phyloP scores from a whole-genome alignment of 306 rosid species.

The Vigna angularis region DNA sequence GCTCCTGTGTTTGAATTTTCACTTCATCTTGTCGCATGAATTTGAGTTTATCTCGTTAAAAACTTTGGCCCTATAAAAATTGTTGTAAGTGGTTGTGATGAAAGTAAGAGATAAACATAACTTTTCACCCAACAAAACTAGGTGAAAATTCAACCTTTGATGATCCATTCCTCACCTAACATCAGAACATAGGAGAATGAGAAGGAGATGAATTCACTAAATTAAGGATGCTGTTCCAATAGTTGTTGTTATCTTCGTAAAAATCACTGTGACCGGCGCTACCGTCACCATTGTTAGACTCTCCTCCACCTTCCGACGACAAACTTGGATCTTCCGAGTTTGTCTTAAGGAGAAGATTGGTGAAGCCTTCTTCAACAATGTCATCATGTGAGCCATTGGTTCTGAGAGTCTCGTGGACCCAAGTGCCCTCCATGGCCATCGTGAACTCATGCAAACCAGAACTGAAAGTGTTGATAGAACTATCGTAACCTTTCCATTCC shows the following conservation, averaged over 20 bases:
- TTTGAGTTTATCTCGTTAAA: not conserved
- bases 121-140: not conserved
- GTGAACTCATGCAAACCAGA: constrained; percentile 63
- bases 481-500: constrained; percentile 71
- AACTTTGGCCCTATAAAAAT: not conserved
- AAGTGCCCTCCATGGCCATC: constrained; percentile 65
- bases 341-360: constrained; percentile 78
- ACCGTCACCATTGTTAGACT: constrained; percentile 54
- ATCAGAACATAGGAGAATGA: constrained; percentile 74
- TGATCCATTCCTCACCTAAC: not conserved
- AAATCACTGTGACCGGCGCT: constrained; percentile 44
- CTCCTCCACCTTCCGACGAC: constrained; percentile 73
- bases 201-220: constrained; percentile 93
- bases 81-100: not conserved
- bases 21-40: not conserved
- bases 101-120: constrained; percentile 12
- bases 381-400: constrained; percentile 35
- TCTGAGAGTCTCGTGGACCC: constrained; percentile 57
- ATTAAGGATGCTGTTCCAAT: constrained; percentile 94
- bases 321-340: constrained; percentile 67
- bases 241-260: constrained; percentile 87
- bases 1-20: not conserved
- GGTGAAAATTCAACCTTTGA: not conserved
- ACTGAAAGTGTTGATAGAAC: constrained; percentile 49
- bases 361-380: constrained; percentile 83